Evolutionary conservation across 257 asterid genomes (phyloP).

Genomic region (Phtheirospermum japonicum): DNA sequence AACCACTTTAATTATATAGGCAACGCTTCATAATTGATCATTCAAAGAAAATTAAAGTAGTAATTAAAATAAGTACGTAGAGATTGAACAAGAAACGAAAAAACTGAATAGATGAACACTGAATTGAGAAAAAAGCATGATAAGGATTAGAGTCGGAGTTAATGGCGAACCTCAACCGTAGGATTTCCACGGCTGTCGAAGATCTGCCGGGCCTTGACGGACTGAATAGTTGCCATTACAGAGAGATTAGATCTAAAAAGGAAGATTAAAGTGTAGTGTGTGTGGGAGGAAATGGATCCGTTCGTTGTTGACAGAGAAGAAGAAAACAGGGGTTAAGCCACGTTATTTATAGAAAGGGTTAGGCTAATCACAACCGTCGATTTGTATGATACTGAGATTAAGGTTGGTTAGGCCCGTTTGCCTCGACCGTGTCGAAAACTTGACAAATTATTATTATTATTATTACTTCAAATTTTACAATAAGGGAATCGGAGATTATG

Average conservation of each 20-base stretch:
- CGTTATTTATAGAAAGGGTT: constrained; percentile 34
- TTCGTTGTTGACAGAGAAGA: background rate
- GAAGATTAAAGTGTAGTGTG: background rate
- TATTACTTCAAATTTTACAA: too few species aligned
- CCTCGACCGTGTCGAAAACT: constrained; percentile 30
- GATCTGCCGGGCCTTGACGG: constrained; percentile 90
- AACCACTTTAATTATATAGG: too few species aligned
- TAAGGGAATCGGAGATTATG: too few species aligned
- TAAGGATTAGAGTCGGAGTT: background rate
- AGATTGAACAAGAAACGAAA: background rate
- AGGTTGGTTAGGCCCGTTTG: constrained; percentile 11
- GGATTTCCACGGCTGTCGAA: constrained; percentile 97
- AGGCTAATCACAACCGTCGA: constrained; percentile 41
- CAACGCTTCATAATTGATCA: too few species aligned
- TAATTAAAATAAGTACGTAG: background rate
- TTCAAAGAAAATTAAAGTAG: background rate
- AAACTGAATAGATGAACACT: constrained; percentile 4
- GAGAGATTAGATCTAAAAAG: constrained; percentile 27
- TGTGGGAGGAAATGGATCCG: background rate
- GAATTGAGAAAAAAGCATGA: background rate
- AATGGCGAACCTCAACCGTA: constrained; percentile 69
- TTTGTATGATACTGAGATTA: constrained; percentile 32
- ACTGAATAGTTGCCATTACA: constrained; percentile 69
- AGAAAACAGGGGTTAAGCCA: background rate
- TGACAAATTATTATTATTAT: too few species aligned